Conservation (phyloP, 2,329 filamentous ascomycete genomes). For the Zymoseptoria ardabiliae region DNA sequence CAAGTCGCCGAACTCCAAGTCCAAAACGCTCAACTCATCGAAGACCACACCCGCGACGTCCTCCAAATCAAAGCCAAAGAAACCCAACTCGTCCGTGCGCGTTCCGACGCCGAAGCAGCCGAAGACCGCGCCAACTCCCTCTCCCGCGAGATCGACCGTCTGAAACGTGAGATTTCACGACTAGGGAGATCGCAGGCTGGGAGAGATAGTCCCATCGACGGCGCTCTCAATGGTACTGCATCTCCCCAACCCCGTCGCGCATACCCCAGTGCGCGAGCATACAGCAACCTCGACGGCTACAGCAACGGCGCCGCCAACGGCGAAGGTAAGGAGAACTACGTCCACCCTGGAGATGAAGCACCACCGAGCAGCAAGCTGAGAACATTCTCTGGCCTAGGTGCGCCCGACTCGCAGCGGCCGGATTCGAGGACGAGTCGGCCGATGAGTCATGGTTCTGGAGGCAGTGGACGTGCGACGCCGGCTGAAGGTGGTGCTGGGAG, state of each 20-base stretch:
- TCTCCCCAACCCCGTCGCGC: constrained; percentile 10
- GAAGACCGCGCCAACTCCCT: constrained; percentile 80
- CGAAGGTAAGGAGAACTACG: constrained; percentile 43
- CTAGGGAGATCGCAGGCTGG: constrained; percentile 46
- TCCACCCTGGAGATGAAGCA: background rate
- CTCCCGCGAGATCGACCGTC: constrained; percentile 78
- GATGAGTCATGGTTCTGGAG: constrained; percentile 17
- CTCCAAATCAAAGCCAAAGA: constrained; percentile 97
- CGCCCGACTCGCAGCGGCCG: background rate
- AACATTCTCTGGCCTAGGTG: constrained; percentile 9
- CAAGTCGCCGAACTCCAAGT: constrained; percentile 93
- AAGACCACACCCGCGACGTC: constrained; percentile 92
- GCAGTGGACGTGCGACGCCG: constrained; percentile 43
- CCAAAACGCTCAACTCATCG: constrained; percentile 91
- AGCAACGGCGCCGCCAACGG: constrained; percentile 7
- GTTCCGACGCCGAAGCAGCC: constrained; percentile 81
- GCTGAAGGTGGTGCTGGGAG: constrained; percentile 3
- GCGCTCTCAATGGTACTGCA: constrained; percentile 7
- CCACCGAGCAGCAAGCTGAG: constrained; percentile 16
- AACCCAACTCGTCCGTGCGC: constrained; percentile 86
- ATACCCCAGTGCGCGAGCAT: constrained; percentile 17
- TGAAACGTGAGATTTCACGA: constrained; percentile 73
- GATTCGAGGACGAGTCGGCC: constrained; percentile 8
- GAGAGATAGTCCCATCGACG: constrained; percentile 21
- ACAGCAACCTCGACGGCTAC: constrained; percentile 10